Conservation (phyloP, 1,284 basidiomycete genomes). For the Melampsora larici-populina region DNA sequence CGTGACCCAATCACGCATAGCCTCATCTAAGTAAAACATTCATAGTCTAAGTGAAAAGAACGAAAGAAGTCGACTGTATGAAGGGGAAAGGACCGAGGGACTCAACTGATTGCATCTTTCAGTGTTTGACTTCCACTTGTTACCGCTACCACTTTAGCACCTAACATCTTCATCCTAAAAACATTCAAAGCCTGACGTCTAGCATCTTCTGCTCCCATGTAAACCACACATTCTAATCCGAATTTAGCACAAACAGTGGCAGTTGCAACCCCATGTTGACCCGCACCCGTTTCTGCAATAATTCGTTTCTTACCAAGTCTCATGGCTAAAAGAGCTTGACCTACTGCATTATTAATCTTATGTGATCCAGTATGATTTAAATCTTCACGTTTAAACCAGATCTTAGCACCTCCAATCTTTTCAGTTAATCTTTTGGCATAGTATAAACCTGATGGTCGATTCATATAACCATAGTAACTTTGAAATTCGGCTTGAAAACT, state of each 20-base stretch:
- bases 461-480: conserved; percentile 83
- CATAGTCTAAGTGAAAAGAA: background rate
- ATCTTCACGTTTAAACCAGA: conserved; percentile 98
- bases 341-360: conserved; percentile 94
- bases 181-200: conserved; percentile 92
- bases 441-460: conserved; percentile 70
- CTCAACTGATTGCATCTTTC: conserved; percentile 83
- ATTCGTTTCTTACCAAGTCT: conserved; percentile 93
- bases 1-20: conserved; percentile 96
- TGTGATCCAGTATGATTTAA: conserved; percentile 91
- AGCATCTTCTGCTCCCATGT: conserved; percentile 99
- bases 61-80: conserved; percentile 16
- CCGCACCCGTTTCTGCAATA: conserved; percentile 97
- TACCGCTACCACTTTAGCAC: conserved; percentile 88
- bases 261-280: conserved; percentile 97
- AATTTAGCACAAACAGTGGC: conserved; percentile 97
- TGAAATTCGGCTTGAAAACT: conserved; percentile 90
- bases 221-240: conserved; percentile 89
- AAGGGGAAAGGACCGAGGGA: conserved; percentile 22
- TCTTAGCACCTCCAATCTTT: conserved; percentile 78
- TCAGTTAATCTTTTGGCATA: conserved; percentile 71
- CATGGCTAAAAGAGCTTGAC: conserved; percentile 87
- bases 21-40: conserved; percentile 62
- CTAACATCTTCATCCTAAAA: conserved; percentile 96
- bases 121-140: conserved; percentile 88